These are phyloP conservation scores for Kodamaea anthophila DNA, from an alignment of 1,139 yeast species.

Conservation along the genomic window DNA sequence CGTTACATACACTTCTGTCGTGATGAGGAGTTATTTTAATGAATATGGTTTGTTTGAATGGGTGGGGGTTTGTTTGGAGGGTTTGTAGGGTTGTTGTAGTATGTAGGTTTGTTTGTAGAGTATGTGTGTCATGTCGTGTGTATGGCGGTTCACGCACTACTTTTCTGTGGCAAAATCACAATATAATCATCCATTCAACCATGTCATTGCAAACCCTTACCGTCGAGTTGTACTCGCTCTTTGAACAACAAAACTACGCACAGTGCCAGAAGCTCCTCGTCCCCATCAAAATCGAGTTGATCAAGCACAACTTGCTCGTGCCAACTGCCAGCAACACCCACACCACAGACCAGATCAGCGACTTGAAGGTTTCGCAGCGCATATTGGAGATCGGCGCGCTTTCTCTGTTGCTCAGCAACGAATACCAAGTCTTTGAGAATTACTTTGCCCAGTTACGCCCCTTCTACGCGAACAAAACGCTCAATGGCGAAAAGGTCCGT, in stretches of 20 bases:
- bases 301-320: constrained; percentile 69
- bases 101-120: no score
- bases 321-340: constrained; percentile 46
- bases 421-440: constrained; percentile 63
- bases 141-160: no score
- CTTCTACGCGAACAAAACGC: constrained; percentile 49
- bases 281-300: constrained; percentile 69
- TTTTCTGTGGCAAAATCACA: no score
- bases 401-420: constrained; percentile 57
- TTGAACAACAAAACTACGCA: constrained; percentile 53
- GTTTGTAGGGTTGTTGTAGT: no score
- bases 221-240: constrained; percentile 59
- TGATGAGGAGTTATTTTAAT: no score
- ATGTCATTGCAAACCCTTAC: constrained; percentile 53
- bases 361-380: constrained; percentile 70
- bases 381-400: constrained; percentile 86
- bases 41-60: no score
- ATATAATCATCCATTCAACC: background rate
- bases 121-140: no score
- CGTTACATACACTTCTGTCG: no score
- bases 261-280: constrained; percentile 59
- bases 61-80: no score
- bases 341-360: constrained; percentile 47
- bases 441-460: constrained; percentile 72
- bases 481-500: constrained; percentile 50